Conservation (phyloP, 75 land plant species). For the Larix kaempferi region DNA sequence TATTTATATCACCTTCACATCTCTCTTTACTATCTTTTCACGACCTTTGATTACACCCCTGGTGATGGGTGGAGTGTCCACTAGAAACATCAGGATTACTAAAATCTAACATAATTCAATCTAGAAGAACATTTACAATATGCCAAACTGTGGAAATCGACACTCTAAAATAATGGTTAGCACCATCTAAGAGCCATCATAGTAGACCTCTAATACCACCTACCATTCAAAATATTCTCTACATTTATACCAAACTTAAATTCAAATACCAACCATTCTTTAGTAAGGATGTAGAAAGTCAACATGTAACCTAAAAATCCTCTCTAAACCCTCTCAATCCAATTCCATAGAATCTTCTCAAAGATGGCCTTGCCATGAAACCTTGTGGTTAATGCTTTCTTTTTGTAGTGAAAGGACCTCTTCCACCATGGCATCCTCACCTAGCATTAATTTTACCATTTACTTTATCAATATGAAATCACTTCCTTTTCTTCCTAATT, state of each 20-base stretch:
- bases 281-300: neutral
- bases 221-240: neutral
- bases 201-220: neutral
- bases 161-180: no score
- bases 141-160: no score
- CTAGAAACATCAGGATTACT: no score
- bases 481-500: no score
- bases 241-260: neutral
- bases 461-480: no score
- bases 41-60: no score
- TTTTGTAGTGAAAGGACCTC: neutral
- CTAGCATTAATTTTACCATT: neutral
- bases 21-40: no score
- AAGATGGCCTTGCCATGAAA: neutral
- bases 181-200: neutral
- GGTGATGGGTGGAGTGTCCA: no score
- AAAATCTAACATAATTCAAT: no score
- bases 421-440: neutral
- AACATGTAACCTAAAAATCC: neutral
- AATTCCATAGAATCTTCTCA: neutral
- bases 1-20: no score
- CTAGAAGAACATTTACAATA: no score
- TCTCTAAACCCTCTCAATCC: neutral
- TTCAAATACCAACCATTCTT: neutral
- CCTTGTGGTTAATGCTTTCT: neutral